Evolutionary conservation across 176 grass and related monocot genomes (phyloP).

Genomic region (Carex parvula): DNA sequence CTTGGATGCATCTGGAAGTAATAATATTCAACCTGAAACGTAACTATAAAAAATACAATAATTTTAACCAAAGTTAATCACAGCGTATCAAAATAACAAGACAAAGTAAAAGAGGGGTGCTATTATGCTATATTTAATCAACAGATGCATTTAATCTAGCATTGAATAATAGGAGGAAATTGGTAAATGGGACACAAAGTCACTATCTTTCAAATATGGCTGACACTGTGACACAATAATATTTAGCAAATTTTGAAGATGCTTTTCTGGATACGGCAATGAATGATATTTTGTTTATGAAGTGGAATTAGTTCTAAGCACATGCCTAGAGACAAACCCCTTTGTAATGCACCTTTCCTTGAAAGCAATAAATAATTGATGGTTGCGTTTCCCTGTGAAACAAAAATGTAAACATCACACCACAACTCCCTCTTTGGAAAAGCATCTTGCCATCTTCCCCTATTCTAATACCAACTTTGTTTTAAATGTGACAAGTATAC

Average conservation of each 20-base stretch:
- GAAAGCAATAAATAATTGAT: conserved; percentile 18
- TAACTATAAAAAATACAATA: not conserved
- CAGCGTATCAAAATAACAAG: not conserved
- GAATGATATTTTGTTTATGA: conserved; percentile 18
- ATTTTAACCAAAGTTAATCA: not conserved
- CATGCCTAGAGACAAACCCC: conserved; percentile 12
- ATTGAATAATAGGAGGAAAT: not conserved
- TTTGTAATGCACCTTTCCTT: not conserved
- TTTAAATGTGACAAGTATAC: conserved; percentile 20
- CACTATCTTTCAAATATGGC: not conserved
- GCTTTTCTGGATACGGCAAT: conserved; percentile 11
- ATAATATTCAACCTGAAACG: not conserved
- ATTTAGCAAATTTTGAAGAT: conserved; percentile 23
- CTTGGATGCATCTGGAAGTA: not conserved
- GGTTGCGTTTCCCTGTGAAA: conserved; percentile 8
- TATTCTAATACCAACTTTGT: conserved; percentile 21
- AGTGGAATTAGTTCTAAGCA: conserved; percentile 19
- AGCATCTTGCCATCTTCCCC: conserved; percentile 20
- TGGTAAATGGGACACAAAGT: conserved; percentile 20
- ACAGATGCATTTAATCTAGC: not conserved
- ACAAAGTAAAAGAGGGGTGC: not conserved
- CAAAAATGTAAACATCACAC: conserved; percentile 18
- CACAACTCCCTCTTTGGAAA: conserved; percentile 23
- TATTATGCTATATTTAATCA: not conserved
- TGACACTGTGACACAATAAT: not conserved